Evolutionary conservation across 1,284 basidiomycete genomes (phyloP).

Genomic region (Austroboletus novae-zelandiae): DNA sequence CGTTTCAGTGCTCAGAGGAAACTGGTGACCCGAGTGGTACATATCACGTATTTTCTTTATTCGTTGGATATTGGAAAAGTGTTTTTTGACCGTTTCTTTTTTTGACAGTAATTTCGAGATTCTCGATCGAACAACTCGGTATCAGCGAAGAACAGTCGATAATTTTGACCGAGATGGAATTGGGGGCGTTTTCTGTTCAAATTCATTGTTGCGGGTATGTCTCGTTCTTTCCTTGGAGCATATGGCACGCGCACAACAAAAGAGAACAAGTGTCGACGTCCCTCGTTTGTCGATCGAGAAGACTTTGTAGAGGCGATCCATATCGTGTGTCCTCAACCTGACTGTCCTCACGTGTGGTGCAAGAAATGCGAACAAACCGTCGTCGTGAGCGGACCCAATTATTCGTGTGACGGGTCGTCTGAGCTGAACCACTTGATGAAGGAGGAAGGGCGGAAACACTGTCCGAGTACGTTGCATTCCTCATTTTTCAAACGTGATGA

Average conservation of each 20-base stretch:
- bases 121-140: slow-evolving; percentile 46
- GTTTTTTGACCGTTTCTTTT: too few species aligned
- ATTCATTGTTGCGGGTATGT: slow-evolving; percentile 36
- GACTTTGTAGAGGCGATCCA: slow-evolving; percentile 43
- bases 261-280: slow-evolving; percentile 40
- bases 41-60: slow-evolving; percentile 10
- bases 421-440: slow-evolving; percentile 55
- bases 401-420: slow-evolving; percentile 57
- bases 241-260: neutral
- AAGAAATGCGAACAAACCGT: slow-evolving; percentile 51
- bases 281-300: slow-evolving; percentile 47
- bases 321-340: slow-evolving; percentile 45
- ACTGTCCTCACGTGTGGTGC: slow-evolving; percentile 53
- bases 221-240: neutral
- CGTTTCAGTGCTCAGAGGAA: slow-evolving; percentile 38
- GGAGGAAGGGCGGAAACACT: slow-evolving; percentile 56
- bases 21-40: slow-evolving; percentile 35
- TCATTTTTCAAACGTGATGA: neutral
- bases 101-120: slow-evolving; percentile 40
- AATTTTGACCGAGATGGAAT: slow-evolving; percentile 52
- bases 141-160: slow-evolving; percentile 46
- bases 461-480: slow-evolving; percentile 43
- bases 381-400: slow-evolving; percentile 36
- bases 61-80: neutral
- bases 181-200: slow-evolving; percentile 50